Conservation (phyloP, 495 filamentous ascomycete genomes). For the Hyaloscypha hepaticicola region DNA sequence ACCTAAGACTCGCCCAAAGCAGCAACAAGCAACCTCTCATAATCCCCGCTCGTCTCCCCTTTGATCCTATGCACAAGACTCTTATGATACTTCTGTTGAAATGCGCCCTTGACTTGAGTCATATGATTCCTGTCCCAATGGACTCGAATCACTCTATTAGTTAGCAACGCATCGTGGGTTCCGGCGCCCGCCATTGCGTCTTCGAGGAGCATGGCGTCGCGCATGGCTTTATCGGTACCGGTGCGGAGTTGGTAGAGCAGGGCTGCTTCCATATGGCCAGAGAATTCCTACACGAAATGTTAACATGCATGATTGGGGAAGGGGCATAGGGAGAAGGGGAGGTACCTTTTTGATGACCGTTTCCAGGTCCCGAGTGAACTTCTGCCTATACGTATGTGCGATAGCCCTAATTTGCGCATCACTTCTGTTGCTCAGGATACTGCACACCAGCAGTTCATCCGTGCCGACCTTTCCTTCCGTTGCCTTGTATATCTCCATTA, state of each 20-base stretch:
- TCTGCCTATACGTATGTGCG: constrained; percentile 62
- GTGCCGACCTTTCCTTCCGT: constrained; percentile 70
- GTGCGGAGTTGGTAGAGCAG: constrained; percentile 74
- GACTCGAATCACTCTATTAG: constrained; percentile 65
- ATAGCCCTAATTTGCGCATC: constrained; percentile 83
- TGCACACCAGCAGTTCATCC: constrained; percentile 73
- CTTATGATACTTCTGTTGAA: constrained; percentile 59
- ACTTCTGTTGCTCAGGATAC: constrained; percentile 68
- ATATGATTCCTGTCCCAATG: constrained; percentile 79
- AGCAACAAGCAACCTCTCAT: constrained; percentile 65
- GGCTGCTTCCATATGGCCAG: constrained; percentile 88
- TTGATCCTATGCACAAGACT: constrained; percentile 64
- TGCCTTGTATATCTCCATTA: constrained; percentile 67
- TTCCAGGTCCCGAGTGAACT: constrained; percentile 64
- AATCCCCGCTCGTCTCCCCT: constrained; percentile 87
- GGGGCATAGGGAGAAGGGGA: neutral
- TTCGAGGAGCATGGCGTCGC: constrained; percentile 78
- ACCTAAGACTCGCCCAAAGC: constrained; percentile 33
- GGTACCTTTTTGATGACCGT: constrained; percentile 64
- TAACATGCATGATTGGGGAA: constrained; percentile 4
- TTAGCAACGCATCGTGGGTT: constrained; percentile 80
- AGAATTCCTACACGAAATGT: constrained; percentile 63
- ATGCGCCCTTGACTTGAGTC: constrained; percentile 71
- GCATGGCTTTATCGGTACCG: constrained; percentile 74
- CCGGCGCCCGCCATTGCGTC: constrained; percentile 83